Base-by-base conservation (phyloP, 2,329 filamentous ascomycete species). In the Sporothrix pallida region DNA sequence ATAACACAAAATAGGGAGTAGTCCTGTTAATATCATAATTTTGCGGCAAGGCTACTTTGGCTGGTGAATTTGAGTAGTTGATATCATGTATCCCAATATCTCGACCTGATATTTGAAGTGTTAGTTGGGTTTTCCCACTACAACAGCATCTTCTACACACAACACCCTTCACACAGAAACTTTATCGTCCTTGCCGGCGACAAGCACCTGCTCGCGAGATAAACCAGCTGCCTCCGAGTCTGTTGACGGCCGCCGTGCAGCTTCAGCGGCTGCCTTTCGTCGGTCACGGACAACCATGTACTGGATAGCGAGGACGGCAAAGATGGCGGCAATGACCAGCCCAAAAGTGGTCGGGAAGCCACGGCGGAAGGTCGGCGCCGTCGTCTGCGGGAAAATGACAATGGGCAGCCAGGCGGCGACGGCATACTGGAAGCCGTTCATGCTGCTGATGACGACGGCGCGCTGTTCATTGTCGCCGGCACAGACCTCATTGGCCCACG, bases 361-460 rank as follows among this genome's bases (percentile, higher is more conserved):
- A 5, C 63, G 48, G 68, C 71, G 73, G 20, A 73, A 74, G 3
- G 67, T 71, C 4, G 73, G 73, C 15, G 73, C 65, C 17, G 37
- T 69, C 65, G 71, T 73, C 68, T 74, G 73, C 9, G 73, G 73
- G 20, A 73, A 78, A 44, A 77, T 76, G 8, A 78, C 69, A 10
- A 78, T 76, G 13, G 76, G 77, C 48, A 78, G 68, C 76, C 77
- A 78, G n/a, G 77, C 77, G 10, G 74, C 74, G 12, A 78, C 75
- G 46, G 77, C 77, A 6, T 78, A 76, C 75, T 76, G 52, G 65
- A 78, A 75, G 15, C 76, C 72, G 72, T 78, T 78, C 71, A 78
- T 67, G 26, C 75, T 76, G 50, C 75, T 76, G 31, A 77, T 76
- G 20, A 77, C 75, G 26, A 79, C 73, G 46, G 78, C 78, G 31